Conservation (phyloP, 352 stramenopile species). For the Phytophthora melonis region DNA sequence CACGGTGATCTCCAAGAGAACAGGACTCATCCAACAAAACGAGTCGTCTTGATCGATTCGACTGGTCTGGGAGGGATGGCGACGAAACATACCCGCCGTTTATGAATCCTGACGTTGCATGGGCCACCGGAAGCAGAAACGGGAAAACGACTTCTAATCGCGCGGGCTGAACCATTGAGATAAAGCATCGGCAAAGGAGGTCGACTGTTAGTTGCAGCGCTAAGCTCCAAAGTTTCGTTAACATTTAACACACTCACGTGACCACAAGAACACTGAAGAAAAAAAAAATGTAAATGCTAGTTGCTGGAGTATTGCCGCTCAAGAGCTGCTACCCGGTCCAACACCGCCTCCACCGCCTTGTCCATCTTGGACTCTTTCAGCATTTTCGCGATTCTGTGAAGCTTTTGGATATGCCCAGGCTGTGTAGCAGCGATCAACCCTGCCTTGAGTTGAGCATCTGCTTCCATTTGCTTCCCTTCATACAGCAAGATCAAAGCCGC, state of each 20-base stretch:
- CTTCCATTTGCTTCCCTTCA: conserved; percentile 24
- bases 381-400: conserved; percentile 22
- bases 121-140: not conserved
- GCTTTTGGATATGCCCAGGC: conserved; percentile 23
- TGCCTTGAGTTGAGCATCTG: conserved; percentile 33
- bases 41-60: not conserved
- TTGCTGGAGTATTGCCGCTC: conserved; percentile 11
- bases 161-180: no score
- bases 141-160: not conserved
- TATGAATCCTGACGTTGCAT: not conserved
- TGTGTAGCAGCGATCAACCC: conserved; percentile 30
- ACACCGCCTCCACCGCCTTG: conserved; percentile 32
- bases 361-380: conserved; percentile 18
- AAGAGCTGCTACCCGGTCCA: conserved; percentile 28
- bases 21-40: not conserved
- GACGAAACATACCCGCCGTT: not conserved
- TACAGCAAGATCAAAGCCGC: conserved; percentile 45
- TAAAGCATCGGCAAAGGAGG: no score
- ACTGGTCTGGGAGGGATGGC: not conserved
- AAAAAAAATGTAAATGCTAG: no score
- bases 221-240: not conserved
- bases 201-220: no score
- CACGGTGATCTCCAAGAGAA: not conserved
- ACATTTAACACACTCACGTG: not conserved
- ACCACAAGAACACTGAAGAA: not conserved